Evolutionary conservation across 148 eudicot species (phyloP), one percentile per base, ranked within the genome.

Genomic region (Nepenthes mirabilis): DNA sequence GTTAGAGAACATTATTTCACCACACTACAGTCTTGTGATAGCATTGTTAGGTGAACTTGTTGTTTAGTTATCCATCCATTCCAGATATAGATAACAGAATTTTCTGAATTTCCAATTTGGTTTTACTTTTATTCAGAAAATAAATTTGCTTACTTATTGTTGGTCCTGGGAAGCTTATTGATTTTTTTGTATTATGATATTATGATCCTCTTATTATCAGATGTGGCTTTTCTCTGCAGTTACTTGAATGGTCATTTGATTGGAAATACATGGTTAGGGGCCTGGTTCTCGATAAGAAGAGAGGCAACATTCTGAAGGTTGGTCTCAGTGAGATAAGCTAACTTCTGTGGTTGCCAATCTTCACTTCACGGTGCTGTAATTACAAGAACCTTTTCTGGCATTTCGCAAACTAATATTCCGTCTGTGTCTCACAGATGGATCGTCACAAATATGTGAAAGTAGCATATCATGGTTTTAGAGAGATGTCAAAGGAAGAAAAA

Each of bases 261-360:
- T 93, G 89, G 95, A 86, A 76, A 32, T 93, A 88, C 77, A 93
- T 93, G 96, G 99, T 93, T 71, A 79, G 99, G 72, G 99, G 99
- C 49, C 75, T 93, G 52, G 99, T 93, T 68, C 91, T 93, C 64
- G 99, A 93, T 65, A 88, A 88, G 65, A 93, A 86, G 82, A 80
- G 96, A 65, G 99, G 99, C 68, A 93, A 93, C 72, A 88, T 93
- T 63, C 65, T 93, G 78, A 93, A 93, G 96, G 99, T 93, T 64
- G 64, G 63, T 63, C 34, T 55, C 47, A 14, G 14, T 59, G 3
- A 33, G 23, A 34, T 34, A 32, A 37, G 33, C 51, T 32, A 13
- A 12, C 43, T 52, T 48, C n/a, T 43, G 36, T 11, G 9, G 32
- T 36, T 37, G 34, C 47, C 6, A 3, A 58, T 36, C 33, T 43